Conservation (phyloP, 805 yeast species). For the Candida nonsorbophila region DNA sequence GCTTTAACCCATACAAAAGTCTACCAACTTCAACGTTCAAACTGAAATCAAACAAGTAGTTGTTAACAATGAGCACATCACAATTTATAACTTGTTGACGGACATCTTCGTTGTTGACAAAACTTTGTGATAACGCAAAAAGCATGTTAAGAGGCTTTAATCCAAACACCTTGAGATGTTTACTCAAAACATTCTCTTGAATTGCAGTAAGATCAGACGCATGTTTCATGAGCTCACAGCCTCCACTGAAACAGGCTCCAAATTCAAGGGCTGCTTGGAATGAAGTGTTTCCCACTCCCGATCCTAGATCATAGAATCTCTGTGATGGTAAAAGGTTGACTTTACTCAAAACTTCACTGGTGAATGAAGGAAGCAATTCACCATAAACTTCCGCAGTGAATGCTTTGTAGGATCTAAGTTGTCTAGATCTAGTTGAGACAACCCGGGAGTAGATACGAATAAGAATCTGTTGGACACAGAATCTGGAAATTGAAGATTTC, state of each 20-base stretch:
- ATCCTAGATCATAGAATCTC: slow-evolving; percentile 82
- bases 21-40: slow-evolving; percentile 65
- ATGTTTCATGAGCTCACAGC: slow-evolving; percentile 84
- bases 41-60: slow-evolving; percentile 75
- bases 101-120: slow-evolving; percentile 61
- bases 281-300: slow-evolving; percentile 91
- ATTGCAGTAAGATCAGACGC: slow-evolving; percentile 64
- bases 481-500: slow-evolving; percentile 22
- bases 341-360: slow-evolving; percentile 56
- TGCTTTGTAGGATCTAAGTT: slow-evolving; percentile 68
- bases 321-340: slow-evolving; percentile 50
- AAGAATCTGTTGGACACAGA: slow-evolving; percentile 60
- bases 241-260: slow-evolving; percentile 73
- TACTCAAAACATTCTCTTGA: slow-evolving; percentile 55
- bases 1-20: slow-evolving; percentile 56
- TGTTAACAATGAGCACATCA: slow-evolving; percentile 74
- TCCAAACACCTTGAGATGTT: slow-evolving; percentile 61
- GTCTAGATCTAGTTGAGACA: slow-evolving; percentile 67
- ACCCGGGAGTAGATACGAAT: slow-evolving; percentile 71
- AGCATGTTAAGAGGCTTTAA: slow-evolving; percentile 50
- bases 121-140: slow-evolving; percentile 64
- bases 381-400: slow-evolving; percentile 91
- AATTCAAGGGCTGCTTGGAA: slow-evolving; percentile 84
- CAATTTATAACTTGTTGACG: slow-evolving; percentile 49
- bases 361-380: slow-evolving; percentile 75